Evolutionary conservation across 306 rosid genomes (phyloP), one percentile per base, ranked within the genome.

Genomic region (Begonia loranthoides): DNA sequence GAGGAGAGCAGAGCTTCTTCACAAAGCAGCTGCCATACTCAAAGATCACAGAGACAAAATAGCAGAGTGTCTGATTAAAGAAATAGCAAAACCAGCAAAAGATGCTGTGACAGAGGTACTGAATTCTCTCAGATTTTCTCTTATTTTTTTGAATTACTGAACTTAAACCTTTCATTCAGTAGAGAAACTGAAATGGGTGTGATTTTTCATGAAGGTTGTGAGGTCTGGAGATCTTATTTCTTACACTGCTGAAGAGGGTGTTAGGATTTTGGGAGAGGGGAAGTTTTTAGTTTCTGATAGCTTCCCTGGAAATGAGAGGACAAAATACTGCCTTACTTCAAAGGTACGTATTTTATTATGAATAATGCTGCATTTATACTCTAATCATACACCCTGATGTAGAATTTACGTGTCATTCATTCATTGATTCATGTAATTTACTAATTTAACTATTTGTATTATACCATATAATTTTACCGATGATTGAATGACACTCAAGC

Each of bases 201-300:
- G 36, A 28, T 45, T 15, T 57, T 24, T 8, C 19, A 19, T 81
- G 75, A 71, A 89, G 97, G 99, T 92, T 72, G 96, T 92, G 70
- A 92, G 99, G 70, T 92, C 99, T 56, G 99, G 99, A 52, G 99
- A 92, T 72, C 68, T 92, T 72, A 59, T 92, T 66, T 92, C 99
- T 56, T 92, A 92, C 54, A 66, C 77, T 69, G 96, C 96, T 56
- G 96, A 87, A 78, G 96, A 87, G 71, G 96, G 94, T 24, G 94
- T 87, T 1, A 83, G 99, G 70, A 76, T 92, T 68, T 61, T 92
- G 14, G 99, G 99, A 58, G 99, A 92, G 62, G 99, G 99, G 17
- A 92, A 92, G 76, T 92, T 83, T 71, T 71, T 92, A 80, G 82
- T 92, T 46, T 86, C 99, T 6, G 99, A 92, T 56, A 92, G 99